phyloP scores from a whole-genome alignment of 2,329 filamentous ascomycete genomes.

The Penicillium sp. region DNA sequence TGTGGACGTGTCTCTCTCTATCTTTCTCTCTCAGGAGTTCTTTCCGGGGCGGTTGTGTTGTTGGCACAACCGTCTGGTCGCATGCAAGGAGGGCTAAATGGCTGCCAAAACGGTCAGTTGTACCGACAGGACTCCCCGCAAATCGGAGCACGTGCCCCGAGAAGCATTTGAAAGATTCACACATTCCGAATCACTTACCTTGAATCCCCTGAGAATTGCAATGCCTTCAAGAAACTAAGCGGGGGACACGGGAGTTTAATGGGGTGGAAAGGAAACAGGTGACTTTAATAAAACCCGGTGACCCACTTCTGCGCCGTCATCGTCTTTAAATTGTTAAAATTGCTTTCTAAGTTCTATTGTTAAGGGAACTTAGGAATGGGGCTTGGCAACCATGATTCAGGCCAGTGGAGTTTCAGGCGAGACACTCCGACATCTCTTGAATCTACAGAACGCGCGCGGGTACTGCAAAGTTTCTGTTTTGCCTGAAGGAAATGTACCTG shows the following conservation, averaged over 20 bases:
- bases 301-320: conserved; percentile 11
- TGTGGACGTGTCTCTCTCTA: neutral
- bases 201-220: neutral
- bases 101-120: neutral
- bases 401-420: neutral
- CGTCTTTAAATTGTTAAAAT: neutral
- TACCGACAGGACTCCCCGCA: neutral
- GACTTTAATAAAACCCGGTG: conserved; percentile 12
- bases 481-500: conserved; percentile 6
- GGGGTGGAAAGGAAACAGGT: conserved; percentile 2
- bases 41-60: neutral
- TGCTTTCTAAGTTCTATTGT: neutral
- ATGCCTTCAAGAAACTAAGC: neutral
- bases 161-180: neutral
- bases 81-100: conserved; percentile 15
- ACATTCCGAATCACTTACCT: neutral
- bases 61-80: conserved; percentile 5
- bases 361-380: neutral
- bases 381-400: neutral
- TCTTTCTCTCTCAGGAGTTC: neutral
- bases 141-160: neutral
- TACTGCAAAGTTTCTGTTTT: neutral
- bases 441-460: conserved; percentile 6
- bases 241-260: conserved; percentile 5
- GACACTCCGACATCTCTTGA: neutral